These are phyloP conservation scores for Yarrowia galli DNA, from an alignment of 1,139 yeast genomes.

Conservation along the genomic window DNA sequence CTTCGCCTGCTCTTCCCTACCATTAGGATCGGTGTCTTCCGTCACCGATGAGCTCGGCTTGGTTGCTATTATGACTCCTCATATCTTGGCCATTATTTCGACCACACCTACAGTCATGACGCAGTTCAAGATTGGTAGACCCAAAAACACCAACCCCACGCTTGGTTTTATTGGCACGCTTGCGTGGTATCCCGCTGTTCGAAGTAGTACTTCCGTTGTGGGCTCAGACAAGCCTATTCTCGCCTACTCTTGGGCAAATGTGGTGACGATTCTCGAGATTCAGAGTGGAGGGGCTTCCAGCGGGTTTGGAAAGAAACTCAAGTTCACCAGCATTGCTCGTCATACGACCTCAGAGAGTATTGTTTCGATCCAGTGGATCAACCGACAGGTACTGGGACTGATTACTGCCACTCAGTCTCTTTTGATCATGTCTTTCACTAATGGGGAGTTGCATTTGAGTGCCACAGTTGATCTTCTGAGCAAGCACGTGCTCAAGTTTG, in stretches of 20 bases:
- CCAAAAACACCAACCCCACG: slow-evolving; percentile 52
- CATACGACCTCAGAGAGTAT: slow-evolving; percentile 60
- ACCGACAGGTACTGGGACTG: slow-evolving; percentile 58
- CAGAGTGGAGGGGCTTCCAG: not conserved
- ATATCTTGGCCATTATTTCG: slow-evolving; percentile 61
- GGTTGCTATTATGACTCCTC: slow-evolving; percentile 66
- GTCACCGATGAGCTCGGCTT: slow-evolving; percentile 65
- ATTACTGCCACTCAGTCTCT: slow-evolving; percentile 60
- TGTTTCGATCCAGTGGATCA: slow-evolving; percentile 67
- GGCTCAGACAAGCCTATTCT: slow-evolving; percentile 55
- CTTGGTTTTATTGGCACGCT: slow-evolving; percentile 58
- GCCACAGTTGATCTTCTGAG: slow-evolving; percentile 56
- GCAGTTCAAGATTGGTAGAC: slow-evolving; percentile 61
- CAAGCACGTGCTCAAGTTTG: slow-evolving; percentile 56
- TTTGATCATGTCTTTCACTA: slow-evolving; percentile 49
- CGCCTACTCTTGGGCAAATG: slow-evolving; percentile 73
- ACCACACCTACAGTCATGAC: slow-evolving; percentile 61
- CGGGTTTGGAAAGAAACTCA: slow-evolving; percentile 17
- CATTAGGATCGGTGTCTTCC: slow-evolving; percentile 61
- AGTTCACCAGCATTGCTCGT: slow-evolving; percentile 50
- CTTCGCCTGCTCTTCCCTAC: slow-evolving; percentile 58
- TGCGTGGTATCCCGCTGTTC: slow-evolving; percentile 66
- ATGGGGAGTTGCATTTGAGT: not conserved
- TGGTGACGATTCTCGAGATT: slow-evolving; percentile 63
- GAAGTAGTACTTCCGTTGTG: slow-evolving; percentile 42